These are phyloP conservation scores for Suillus cothurnatus DNA, from an alignment of 768 basidiomycete genomes.

Conservation along the genomic window DNA sequence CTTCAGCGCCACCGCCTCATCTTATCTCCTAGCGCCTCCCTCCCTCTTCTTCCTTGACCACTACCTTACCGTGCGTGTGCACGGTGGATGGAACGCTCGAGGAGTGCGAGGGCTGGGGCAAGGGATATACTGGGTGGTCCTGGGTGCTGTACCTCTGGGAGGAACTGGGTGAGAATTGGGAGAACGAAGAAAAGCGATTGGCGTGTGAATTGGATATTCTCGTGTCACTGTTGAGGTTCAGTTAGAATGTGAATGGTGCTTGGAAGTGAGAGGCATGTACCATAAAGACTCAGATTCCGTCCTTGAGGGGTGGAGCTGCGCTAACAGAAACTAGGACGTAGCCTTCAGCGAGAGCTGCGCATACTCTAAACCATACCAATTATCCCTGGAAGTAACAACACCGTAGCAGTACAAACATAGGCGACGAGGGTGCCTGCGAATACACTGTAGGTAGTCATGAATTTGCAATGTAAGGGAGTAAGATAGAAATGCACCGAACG, in stretches of 20 bases:
- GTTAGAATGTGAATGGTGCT: neutral
- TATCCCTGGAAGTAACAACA: constrained; percentile 49
- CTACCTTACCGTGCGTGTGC: constrained; percentile 53
- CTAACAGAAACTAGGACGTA: constrained; percentile 54
- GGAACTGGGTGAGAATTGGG: constrained; percentile 49
- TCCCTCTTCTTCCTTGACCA: constrained; percentile 60
- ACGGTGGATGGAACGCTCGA: constrained; percentile 44
- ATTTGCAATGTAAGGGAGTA: neutral
- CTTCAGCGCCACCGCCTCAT: constrained; percentile 52
- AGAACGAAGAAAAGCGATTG: constrained; percentile 58
- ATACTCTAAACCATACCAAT: constrained; percentile 48
- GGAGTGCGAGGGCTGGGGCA: constrained; percentile 26
- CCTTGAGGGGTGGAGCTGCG: constrained; percentile 46
- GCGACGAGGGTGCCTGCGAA: constrained; percentile 57
- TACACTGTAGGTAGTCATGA: constrained; percentile 41
- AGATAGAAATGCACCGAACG: constrained; percentile 46
- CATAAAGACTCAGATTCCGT: constrained; percentile 40
- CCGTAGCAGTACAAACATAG: constrained; percentile 57
- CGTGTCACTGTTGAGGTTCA: constrained; percentile 57
- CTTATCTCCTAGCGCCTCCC: constrained; percentile 49
- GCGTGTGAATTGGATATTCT: constrained; percentile 55
- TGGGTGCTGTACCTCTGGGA: constrained; percentile 24
- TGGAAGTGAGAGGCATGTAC: constrained; percentile 26
- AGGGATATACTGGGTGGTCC: constrained; percentile 32
- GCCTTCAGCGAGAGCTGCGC: constrained; percentile 52